A percentile compares a stretch with the other conserved stretches of the same genome.
phyloP scores from a whole-genome alignment of 2,329 filamentous ascomycete species.

The Pyrenophora seminiperda region DNA sequence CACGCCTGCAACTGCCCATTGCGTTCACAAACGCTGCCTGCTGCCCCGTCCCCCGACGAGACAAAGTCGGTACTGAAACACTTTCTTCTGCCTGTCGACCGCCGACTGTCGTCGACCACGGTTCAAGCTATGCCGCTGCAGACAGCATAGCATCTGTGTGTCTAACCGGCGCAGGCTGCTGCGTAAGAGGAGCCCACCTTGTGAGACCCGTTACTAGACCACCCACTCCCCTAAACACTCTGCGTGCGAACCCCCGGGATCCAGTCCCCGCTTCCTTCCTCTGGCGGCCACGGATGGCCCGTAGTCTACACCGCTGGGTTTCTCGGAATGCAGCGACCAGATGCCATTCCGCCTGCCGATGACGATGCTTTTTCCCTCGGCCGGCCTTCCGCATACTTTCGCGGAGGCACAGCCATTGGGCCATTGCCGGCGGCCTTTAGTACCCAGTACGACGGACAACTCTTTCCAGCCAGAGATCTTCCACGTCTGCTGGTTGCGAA shows the following conservation, averaged over 20 bases:
- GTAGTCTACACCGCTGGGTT: conserved; percentile 24
- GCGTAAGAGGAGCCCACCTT: conserved; percentile 30
- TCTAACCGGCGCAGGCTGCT: conserved; percentile 24
- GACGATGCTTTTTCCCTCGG: conserved; percentile 10
- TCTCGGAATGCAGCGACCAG: conserved; percentile 34
- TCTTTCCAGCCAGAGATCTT: conserved; percentile 2
- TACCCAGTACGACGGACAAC: background rate
- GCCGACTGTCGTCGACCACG: conserved; percentile 24
- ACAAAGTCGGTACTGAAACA: background rate
- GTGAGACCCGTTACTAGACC: conserved; percentile 10
- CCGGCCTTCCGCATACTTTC: conserved; percentile 6
- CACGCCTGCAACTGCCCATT: conserved; percentile 22
- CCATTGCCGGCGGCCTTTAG: conserved; percentile 2
- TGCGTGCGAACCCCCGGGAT: conserved; percentile 29
- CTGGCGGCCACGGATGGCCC: conserved; percentile 27
- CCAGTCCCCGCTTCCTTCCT: conserved; percentile 27
- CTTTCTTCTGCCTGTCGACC: conserved; percentile 10
- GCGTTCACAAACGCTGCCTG: conserved; percentile 10
- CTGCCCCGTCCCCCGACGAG: conserved; percentile 11
- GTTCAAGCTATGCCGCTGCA: conserved; percentile 27
- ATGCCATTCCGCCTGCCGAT: background rate
- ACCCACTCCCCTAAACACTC: conserved; percentile 7
- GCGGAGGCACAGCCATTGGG: conserved; percentile 5
- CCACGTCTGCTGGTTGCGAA: background rate
- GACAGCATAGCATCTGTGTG: conserved; percentile 8